phyloP scores from a whole-genome alignment of 805 yeast species.

The Metschnikowia santaceciliae region DNA sequence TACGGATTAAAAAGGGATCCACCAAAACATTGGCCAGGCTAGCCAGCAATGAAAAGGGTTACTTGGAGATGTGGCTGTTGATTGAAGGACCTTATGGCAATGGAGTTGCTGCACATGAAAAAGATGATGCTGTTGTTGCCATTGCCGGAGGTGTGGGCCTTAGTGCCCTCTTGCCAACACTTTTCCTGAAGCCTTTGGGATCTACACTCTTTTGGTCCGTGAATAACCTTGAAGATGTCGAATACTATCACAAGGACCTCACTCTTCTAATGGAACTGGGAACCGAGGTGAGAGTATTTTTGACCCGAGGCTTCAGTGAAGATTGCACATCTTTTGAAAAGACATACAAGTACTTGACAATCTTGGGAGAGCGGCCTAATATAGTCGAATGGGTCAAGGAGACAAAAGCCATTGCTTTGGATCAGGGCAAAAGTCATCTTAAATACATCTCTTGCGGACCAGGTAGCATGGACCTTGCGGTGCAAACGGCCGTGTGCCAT shows the following conservation, averaged over 20 bases:
- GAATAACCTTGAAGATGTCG: constrained; percentile 13
- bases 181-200: constrained; percentile 6
- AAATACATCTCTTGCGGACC: constrained; percentile 16
- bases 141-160: constrained; percentile 19
- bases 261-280: constrained; percentile 10
- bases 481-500: constrained; percentile 8
- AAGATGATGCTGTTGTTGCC: constrained; percentile 13
- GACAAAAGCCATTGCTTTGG: constrained; percentile 8
- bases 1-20: constrained; percentile 17
- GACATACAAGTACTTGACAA: constrained; percentile 8
- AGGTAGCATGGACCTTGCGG: constrained; percentile 11
- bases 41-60: constrained; percentile 14
- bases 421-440: background rate
- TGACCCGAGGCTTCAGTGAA: constrained; percentile 8
- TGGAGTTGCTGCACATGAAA: constrained; percentile 8
- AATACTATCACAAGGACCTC: constrained; percentile 9
- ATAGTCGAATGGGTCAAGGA: constrained; percentile 11
- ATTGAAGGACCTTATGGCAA: constrained; percentile 20
- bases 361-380: constrained; percentile 11
- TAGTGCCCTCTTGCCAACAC: constrained; percentile 14
- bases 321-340: constrained; percentile 11
- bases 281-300: constrained; percentile 12
- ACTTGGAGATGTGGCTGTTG: constrained; percentile 14
- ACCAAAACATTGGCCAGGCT: constrained; percentile 11
- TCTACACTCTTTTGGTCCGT: constrained; percentile 16